Evolutionary conservation across 2,329 filamentous ascomycete species (phyloP), one percentile per base, ranked within the genome.

Genomic region (Arthrinium puccinioides): DNA sequence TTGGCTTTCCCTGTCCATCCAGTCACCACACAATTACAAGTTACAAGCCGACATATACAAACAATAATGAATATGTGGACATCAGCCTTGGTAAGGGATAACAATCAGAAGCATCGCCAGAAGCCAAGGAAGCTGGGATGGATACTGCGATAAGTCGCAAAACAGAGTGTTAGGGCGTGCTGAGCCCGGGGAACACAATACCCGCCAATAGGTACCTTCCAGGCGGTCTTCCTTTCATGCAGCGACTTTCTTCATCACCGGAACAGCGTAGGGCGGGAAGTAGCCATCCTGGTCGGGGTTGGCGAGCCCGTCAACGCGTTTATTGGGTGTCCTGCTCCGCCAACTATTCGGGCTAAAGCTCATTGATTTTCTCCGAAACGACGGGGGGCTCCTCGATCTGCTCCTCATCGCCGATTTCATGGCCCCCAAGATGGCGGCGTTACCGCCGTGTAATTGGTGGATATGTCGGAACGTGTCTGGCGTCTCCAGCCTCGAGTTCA

Each of bases 301-400:
- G 4, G 53, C 56, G 20, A 61, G 46, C 1, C 51, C 47, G 7
- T 52, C 48, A 3, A 52, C 45, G 32, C 49, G 47, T 16, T 38
- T 47, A 19, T 69, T 69, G 3, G 71, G 67, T 3, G 70, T 74
- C 41, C 72, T 21, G 16, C 37, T 43, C 9, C 41, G 23, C 13
- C 29, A 38, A 14, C 37, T 39, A 25, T 39, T 64, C 2, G 64
- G 59, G 33, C 66, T 62, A 2, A 67, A 70, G 38, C 63, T 69
- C 44, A 72, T 75, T 5, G 69, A 41, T 7, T 45, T 44, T 49
- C 54, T 60, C 25, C n/a, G n/a, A n/a, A 33, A 23, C 14, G 21
- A n/a, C 20, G 31, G 31, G 9, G 31, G 47, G 16, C 11, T 44
- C 45, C 35, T 59, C 58, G 23, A 36, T 1, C 54, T 52, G 21